phyloP scores from a whole-genome alignment of 805 yeast genomes.

The Kazachstania bromeliacearum region DNA sequence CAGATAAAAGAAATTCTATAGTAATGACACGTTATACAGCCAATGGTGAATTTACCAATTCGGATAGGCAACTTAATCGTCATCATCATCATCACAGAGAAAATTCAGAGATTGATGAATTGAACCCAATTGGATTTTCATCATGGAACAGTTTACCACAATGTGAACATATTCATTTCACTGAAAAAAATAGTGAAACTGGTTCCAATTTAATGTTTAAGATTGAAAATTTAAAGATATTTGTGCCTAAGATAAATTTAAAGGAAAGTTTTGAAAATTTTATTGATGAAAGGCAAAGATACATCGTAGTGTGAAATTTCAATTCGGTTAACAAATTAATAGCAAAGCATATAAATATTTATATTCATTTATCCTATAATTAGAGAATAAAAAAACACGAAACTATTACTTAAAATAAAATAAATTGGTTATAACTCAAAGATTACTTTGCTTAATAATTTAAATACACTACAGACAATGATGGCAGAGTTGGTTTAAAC shows the following conservation, averaged over 20 bases:
- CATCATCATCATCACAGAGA: background rate
- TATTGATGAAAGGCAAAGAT: conserved; percentile 17
- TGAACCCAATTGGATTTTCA: conserved; percentile 18
- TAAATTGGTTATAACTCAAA: too few relatives aligned
- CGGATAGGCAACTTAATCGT: background rate
- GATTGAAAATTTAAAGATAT: conserved; percentile 12
- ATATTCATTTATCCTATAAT: too few relatives aligned
- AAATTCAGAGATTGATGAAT: conserved; percentile 5
- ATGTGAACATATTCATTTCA: conserved; percentile 8
- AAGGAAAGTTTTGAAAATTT: conserved; percentile 15
- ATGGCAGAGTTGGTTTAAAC: too few relatives aligned
- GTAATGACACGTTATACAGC: conserved; percentile 2
- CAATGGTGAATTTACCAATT: background rate
- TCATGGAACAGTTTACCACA: conserved; percentile 19
- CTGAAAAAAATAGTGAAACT: background rate
- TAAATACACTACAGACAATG: too few relatives aligned
- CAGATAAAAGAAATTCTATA: conserved; percentile 7
- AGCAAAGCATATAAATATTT: background rate
- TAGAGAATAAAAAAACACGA: too few relatives aligned
- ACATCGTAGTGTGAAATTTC: conserved; percentile 16
- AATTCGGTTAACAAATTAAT: too few relatives aligned
- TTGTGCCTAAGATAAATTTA: conserved; percentile 13
- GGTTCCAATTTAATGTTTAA: conserved; percentile 11
- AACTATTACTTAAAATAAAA: too few relatives aligned
- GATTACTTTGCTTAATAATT: too few relatives aligned